Evolutionary conservation across 768 basidiomycete species (phyloP).

Genomic region (Tephrocybe sp.): DNA sequence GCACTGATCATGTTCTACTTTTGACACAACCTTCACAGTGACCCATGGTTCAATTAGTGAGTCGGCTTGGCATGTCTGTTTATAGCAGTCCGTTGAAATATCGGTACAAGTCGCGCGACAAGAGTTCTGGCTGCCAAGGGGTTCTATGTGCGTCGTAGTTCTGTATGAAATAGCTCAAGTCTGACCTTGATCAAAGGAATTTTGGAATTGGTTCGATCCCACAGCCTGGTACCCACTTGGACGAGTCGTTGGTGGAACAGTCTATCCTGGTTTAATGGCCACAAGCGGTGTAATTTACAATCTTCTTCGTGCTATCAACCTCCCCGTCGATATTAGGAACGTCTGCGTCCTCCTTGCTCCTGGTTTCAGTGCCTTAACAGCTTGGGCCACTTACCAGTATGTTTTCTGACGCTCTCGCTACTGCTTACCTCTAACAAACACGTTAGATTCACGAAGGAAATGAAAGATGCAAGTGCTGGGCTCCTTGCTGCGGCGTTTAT

Average conservation of each 20-base stretch:
- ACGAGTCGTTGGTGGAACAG: slow-evolving; percentile 96
- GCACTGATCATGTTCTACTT: slow-evolving; percentile 1
- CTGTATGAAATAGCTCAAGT: neutral
- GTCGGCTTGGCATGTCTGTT: slow-evolving; percentile 30
- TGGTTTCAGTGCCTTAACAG: slow-evolving; percentile 94
- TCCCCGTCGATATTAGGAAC: slow-evolving; percentile 97
- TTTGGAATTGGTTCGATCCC: slow-evolving; percentile 99
- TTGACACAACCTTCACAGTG: slow-evolving; percentile 44
- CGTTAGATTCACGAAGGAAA: slow-evolving; percentile 88
- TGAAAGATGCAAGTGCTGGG: slow-evolving; percentile 94
- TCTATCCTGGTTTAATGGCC: slow-evolving; percentile 98
- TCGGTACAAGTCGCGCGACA: slow-evolving; percentile 76
- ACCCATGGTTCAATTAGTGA: slow-evolving; percentile 99
- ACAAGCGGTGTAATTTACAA: slow-evolving; percentile 98
- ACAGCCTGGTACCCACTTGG: slow-evolving; percentile 99
- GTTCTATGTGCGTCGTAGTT: slow-evolving; percentile 73
- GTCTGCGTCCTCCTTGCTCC: slow-evolving; percentile 96
- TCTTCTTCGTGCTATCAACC: slow-evolving; percentile 78
- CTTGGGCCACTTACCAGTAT: slow-evolving; percentile 95
- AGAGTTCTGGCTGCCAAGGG: slow-evolving; percentile 87
- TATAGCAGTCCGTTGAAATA: slow-evolving; percentile 13
- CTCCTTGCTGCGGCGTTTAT: slow-evolving; percentile 98
- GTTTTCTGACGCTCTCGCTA: slow-evolving; percentile 19
- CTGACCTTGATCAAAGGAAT: slow-evolving; percentile 58
- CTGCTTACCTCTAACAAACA: neutral